These are phyloP conservation scores for Mentha longifolia DNA, from an alignment of 257 asterid genomes.

Conservation along the genomic window DNA sequence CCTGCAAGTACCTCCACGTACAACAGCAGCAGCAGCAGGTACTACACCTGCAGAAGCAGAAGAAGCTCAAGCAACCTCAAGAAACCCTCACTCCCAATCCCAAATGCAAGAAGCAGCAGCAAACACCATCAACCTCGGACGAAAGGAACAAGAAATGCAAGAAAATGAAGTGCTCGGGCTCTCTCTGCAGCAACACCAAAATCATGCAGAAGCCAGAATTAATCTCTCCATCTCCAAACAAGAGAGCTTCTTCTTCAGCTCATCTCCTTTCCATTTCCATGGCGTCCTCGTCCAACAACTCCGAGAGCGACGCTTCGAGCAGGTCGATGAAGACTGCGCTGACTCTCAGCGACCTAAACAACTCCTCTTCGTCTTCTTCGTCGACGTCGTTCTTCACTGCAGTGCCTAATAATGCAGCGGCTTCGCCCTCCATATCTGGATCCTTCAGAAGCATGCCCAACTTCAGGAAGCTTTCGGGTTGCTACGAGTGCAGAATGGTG, in stretches of 20 bases:
- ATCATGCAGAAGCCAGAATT: slow-evolving; percentile 80
- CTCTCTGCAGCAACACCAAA: slow-evolving; percentile 85
- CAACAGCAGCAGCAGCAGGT: slow-evolving; percentile 47
- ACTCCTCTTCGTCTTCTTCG: slow-evolving; percentile 31
- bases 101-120: slow-evolving; percentile 25
- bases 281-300: slow-evolving; percentile 22
- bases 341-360: slow-evolving; percentile 31
- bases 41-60: slow-evolving; percentile 39
- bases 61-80: slow-evolving; percentile 25
- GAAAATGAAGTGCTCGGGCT: slow-evolving; percentile 80
- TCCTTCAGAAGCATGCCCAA: slow-evolving; percentile 67
- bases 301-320: slow-evolving; percentile 34
- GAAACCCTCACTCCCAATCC: slow-evolving; percentile 28
- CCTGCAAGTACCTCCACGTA: slow-evolving; percentile 81
- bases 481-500: slow-evolving; percentile 89
- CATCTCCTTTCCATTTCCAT: background rate
- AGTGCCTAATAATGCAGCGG: slow-evolving; percentile 19
- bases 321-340: slow-evolving; percentile 45
- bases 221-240: slow-evolving; percentile 24
- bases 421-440: slow-evolving; percentile 52
- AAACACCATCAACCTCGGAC: background rate
- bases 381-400: slow-evolving; percentile 41
- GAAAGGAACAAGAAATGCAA: slow-evolving; percentile 11
- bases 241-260: background rate
- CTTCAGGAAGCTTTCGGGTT: slow-evolving; percentile 76